Conservation (phyloP, 495 filamentous ascomycete species). For the Aspergillus avenaceus region DNA sequence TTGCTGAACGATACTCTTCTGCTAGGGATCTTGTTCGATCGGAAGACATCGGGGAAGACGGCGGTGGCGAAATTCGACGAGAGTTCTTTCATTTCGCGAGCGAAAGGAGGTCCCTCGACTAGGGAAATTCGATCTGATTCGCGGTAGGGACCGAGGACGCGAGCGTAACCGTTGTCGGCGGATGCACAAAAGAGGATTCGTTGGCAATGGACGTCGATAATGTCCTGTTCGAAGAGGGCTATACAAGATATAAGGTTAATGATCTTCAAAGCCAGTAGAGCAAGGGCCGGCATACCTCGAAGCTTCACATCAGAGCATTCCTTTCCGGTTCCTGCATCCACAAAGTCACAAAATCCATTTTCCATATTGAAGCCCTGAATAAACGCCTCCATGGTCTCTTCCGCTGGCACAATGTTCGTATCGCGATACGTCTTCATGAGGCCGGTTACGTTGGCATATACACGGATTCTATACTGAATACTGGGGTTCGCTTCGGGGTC, state of each 20-base stretch:
- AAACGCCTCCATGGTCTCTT: slow-evolving; percentile 15
- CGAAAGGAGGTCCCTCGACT: slow-evolving; percentile 25
- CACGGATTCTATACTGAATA: slow-evolving; percentile 19
- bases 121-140: slow-evolving; percentile 19
- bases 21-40: slow-evolving; percentile 14
- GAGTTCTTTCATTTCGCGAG: slow-evolving; percentile 19
- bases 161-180: slow-evolving; percentile 28
- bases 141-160: slow-evolving; percentile 18
- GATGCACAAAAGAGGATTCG: slow-evolving; percentile 27
- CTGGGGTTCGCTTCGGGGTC: slow-evolving; percentile 9
- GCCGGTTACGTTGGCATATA: slow-evolving; percentile 28
- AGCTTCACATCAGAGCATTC: slow-evolving; percentile 33
- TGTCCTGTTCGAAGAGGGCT: slow-evolving; percentile 21
- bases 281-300: slow-evolving; percentile 12
- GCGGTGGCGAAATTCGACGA: slow-evolving; percentile 15
- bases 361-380: slow-evolving; percentile 31
- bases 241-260: background rate
- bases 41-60: slow-evolving; percentile 21
- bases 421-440: slow-evolving; percentile 22
- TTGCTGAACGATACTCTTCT: slow-evolving; percentile 13
- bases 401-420: slow-evolving; percentile 5
- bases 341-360: slow-evolving; percentile 23
- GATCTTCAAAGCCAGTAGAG: background rate
- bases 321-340: slow-evolving; percentile 30
- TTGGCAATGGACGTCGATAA: slow-evolving; percentile 22